Percentiles rank a stretch among this genome's conserved stretches.
Evolutionary conservation across 2,329 filamentous ascomycete species (phyloP).

Genomic region (Colletotrichum phormii): DNA sequence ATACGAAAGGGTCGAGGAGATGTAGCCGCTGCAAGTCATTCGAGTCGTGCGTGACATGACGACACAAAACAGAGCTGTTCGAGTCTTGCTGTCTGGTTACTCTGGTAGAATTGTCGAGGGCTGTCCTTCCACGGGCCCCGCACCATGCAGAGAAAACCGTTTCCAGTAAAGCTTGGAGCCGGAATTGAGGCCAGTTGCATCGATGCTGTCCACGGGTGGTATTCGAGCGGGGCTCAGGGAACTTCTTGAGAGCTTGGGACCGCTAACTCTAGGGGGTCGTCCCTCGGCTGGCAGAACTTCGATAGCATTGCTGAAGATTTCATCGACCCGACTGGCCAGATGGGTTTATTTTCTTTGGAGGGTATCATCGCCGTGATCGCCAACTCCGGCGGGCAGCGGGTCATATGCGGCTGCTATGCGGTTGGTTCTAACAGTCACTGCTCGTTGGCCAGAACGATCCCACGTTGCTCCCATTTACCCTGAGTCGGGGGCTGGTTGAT

Average conservation of each 20-base stretch:
- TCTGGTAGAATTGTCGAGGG: conserved; percentile 7
- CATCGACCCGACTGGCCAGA: conserved; percentile 28
- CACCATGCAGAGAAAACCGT: conserved; percentile 27
- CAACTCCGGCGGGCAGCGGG: conserved; percentile 21
- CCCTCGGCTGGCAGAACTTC: conserved; percentile 4
- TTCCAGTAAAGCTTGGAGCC: conserved; percentile 28
- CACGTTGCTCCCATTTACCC: conserved; percentile 17
- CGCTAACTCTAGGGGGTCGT: background rate
- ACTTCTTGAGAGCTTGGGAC: conserved; percentile 13
- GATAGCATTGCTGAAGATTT: conserved; percentile 25
- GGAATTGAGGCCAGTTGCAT: conserved; percentile 32
- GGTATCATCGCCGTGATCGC: conserved; percentile 25
- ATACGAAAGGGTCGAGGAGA: conserved; percentile 17
- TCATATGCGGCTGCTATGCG: conserved; percentile 33
- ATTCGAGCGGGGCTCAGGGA: conserved; percentile 27
- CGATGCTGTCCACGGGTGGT: conserved; percentile 7
- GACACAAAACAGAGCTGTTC: conserved; percentile 20
- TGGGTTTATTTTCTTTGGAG: background rate
- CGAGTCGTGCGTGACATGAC: conserved; percentile 30
- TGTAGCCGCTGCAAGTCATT: conserved; percentile 36
- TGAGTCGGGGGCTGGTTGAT: conserved; percentile 20
- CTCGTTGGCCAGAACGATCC: conserved; percentile 20
- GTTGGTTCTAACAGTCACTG: conserved; percentile 24
- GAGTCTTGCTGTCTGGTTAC: conserved; percentile 4
- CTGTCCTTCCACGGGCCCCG: conserved; percentile 15